Conservation (phyloP, 2,329 filamentous ascomycete species). For the Colletotrichum horii region DNA sequence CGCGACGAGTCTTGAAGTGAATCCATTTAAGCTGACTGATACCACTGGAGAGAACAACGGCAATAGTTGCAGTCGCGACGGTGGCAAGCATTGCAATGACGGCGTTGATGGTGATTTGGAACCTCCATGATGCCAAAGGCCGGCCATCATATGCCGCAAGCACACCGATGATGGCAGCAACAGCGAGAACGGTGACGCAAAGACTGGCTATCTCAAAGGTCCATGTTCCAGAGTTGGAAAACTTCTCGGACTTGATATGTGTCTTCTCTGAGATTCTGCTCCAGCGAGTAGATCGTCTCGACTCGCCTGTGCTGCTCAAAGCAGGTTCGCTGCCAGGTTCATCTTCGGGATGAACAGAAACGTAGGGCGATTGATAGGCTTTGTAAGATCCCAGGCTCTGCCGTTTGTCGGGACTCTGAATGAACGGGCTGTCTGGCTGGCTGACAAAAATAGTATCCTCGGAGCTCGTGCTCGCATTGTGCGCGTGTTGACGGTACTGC, state of each 20-base stretch:
- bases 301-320: conserved; percentile 1
- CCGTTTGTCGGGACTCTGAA: background rate
- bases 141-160: conserved; percentile 32
- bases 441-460: conserved; percentile 5
- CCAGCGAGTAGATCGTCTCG: conserved; percentile 8
- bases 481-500: conserved; percentile 9
- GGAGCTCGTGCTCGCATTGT: conserved; percentile 13
- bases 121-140: conserved; percentile 33
- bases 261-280: conserved; percentile 6
- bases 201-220: conserved; percentile 31
- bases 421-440: conserved; percentile 4
- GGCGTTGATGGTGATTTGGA: conserved; percentile 36
- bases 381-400: conserved; percentile 1
- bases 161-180: conserved; percentile 32
- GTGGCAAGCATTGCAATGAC: conserved; percentile 35
- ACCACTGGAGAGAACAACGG: conserved; percentile 32
- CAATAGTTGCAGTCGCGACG: conserved; percentile 32
- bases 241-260: background rate
- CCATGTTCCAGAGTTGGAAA: conserved; percentile 29
- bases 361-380: background rate
- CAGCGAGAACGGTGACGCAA: conserved; percentile 27
- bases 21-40: conserved; percentile 38
- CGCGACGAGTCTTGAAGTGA: conserved; percentile 31
- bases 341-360: conserved; percentile 3
- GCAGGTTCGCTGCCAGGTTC: conserved; percentile 3